Evolutionary conservation across 768 basidiomycete species (phyloP).

Genomic region (Russula lepida): DNA sequence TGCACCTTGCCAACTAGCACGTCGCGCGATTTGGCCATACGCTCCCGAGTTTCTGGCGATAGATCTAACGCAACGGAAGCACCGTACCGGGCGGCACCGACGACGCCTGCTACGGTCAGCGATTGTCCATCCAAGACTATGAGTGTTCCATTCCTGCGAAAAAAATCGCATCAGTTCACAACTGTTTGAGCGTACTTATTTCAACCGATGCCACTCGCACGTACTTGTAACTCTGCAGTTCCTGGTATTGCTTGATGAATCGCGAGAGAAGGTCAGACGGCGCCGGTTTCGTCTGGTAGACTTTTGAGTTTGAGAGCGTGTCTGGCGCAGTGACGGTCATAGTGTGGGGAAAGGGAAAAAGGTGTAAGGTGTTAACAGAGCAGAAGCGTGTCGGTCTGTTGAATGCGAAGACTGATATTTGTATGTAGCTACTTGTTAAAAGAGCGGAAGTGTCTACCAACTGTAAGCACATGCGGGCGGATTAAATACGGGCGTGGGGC

Average conservation of each 20-base stretch:
- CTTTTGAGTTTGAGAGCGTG: neutral
- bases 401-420: too few relatives aligned
- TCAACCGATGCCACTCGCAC: slow-evolving; percentile 21
- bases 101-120: slow-evolving; percentile 68
- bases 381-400: too few relatives aligned
- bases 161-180: neutral
- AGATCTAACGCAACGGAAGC: slow-evolving; percentile 44
- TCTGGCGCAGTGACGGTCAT: neutral
- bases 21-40: slow-evolving; percentile 51
- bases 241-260: slow-evolving; percentile 51
- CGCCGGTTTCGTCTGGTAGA: neutral
- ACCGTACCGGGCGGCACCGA: slow-evolving; percentile 63
- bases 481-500: too few relatives aligned
- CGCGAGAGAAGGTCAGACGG: slow-evolving; percentile 38
- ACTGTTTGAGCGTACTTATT: neutral
- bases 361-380: too few relatives aligned
- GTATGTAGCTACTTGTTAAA: too few relatives aligned
- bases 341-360: too few relatives aligned
- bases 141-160: slow-evolving; percentile 52
- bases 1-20: slow-evolving; percentile 61
- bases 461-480: too few relatives aligned
- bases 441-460: too few relatives aligned
- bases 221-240: slow-evolving; percentile 58
- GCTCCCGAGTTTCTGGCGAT: slow-evolving; percentile 39
- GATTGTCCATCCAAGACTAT: slow-evolving; percentile 63